Conservation (phyloP, 495 filamentous ascomycete genomes). For the Ramalina intermedia region DNA sequence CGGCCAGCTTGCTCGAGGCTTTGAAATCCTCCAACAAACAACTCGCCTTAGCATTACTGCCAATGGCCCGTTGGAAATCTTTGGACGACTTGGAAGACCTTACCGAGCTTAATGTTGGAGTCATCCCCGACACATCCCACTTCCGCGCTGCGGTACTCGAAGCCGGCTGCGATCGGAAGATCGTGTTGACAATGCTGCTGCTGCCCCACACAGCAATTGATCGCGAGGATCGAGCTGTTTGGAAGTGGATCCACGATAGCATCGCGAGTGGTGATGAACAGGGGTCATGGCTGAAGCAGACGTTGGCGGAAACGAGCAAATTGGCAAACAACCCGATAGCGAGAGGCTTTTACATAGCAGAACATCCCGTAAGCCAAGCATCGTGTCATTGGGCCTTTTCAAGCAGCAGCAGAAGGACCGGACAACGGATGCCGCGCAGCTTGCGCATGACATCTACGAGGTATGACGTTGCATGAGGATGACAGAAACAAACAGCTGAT, state of each 20-base stretch:
- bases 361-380: no score
- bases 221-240: not conserved
- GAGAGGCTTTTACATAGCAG: no score
- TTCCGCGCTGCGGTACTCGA: conserved; percentile 7
- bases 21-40: conserved; percentile 1
- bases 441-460: no score
- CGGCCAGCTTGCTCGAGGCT: conserved; percentile 8
- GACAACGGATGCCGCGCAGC: no score
- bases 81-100: not conserved
- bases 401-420: no score
- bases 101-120: not conserved
- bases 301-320: not conserved
- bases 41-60: not conserved
- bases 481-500: no score
- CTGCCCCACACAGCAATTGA: not conserved
- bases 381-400: no score
- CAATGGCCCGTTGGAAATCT: not conserved
- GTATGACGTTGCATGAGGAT: no score
- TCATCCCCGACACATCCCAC: conserved; percentile 7
- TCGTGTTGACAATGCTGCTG: not conserved
- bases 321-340: no score
- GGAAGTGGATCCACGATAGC: conserved; percentile 1
- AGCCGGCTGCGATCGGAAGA: conserved; percentile 1
- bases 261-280: not conserved
- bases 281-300: conserved; percentile 5